These are phyloP conservation scores for Gelatoporia subvermispora DNA, from an alignment of 768 basidiomycete genomes.

Conservation along the genomic window DNA sequence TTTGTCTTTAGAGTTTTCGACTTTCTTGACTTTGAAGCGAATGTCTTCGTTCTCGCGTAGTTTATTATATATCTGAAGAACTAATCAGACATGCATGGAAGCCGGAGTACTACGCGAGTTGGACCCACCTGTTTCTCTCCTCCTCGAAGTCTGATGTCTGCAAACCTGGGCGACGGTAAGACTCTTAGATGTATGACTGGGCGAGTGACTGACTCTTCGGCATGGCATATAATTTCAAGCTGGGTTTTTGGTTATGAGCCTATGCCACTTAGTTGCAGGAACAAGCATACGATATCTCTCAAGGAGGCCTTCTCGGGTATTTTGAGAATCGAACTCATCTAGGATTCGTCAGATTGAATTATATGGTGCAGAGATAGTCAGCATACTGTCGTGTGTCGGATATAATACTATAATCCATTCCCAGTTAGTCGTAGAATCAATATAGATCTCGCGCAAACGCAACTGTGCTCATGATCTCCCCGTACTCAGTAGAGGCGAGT, in stretches of 20 bases:
- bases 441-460: neutral
- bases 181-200: neutral
- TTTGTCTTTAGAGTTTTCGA: slow-evolving; percentile 72
- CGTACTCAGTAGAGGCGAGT: slow-evolving; percentile 65
- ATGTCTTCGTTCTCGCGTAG: slow-evolving; percentile 72
- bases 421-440: neutral
- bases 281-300: slow-evolving; percentile 56
- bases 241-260: slow-evolving; percentile 21
- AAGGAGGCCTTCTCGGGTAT: slow-evolving; percentile 50
- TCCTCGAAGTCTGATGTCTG: slow-evolving; percentile 60
- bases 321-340: slow-evolving; percentile 68
- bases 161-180: slow-evolving; percentile 42
- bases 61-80: slow-evolving; percentile 52
- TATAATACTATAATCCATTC: slow-evolving; percentile 58
- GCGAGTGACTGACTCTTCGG: slow-evolving; percentile 54
- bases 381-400: slow-evolving; percentile 62
- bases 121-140: slow-evolving; percentile 67
- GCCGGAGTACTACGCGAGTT: neutral
- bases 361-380: neutral
- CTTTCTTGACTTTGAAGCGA: slow-evolving; percentile 67
- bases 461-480: slow-evolving; percentile 87
- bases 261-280: neutral
- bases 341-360: slow-evolving; percentile 1
- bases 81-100: no score
- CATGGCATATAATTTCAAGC: slow-evolving; percentile 60